A percentile compares a stretch with the other conserved stretches of the same genome.
Evolutionary conservation across 768 basidiomycete species (phyloP).

Genomic region (Lentinula sp.): DNA sequence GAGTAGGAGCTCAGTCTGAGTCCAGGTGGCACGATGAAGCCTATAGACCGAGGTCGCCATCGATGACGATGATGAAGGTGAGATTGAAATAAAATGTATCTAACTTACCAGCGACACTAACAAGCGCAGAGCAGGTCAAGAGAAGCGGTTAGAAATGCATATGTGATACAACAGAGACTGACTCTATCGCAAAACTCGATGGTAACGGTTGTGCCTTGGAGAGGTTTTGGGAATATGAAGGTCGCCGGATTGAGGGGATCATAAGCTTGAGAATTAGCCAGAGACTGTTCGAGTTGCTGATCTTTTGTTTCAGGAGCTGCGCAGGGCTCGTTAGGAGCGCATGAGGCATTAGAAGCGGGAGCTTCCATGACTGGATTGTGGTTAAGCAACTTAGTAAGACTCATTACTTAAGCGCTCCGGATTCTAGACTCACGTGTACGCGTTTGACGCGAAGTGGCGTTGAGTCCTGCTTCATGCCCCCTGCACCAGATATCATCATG

Average conservation of each 20-base stretch:
- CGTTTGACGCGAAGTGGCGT: neutral
- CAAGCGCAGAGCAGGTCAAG: neutral
- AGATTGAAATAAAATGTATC: neutral
- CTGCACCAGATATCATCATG: slow-evolving; percentile 19
- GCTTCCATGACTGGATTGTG: neutral
- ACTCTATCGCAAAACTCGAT: slow-evolving; percentile 95
- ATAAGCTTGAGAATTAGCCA: neutral
- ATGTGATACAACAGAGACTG: slow-evolving; percentile 21
- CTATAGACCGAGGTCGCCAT: slow-evolving; percentile 29
- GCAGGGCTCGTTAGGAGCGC: neutral
- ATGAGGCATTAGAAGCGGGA: neutral
- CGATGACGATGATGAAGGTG: neutral
- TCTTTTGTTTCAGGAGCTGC: neutral
- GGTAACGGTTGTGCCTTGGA: slow-evolving; percentile 47
- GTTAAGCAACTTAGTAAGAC: neutral
- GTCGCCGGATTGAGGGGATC: slow-evolving; percentile 36
- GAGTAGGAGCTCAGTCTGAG: slow-evolving; percentile 86
- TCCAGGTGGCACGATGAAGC: slow-evolving; percentile 91
- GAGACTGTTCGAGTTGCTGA: neutral
- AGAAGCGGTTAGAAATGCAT: neutral
- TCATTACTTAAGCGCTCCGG: neutral
- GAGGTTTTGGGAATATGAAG: slow-evolving; percentile 49
- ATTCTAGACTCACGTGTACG: neutral
- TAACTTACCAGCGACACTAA: slow-evolving; percentile 72
- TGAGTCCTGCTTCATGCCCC: slow-evolving; percentile 3